Evolutionary conservation across 2,329 filamentous ascomycete species (phyloP).

Genomic region (Sporothrix humicola): DNA sequence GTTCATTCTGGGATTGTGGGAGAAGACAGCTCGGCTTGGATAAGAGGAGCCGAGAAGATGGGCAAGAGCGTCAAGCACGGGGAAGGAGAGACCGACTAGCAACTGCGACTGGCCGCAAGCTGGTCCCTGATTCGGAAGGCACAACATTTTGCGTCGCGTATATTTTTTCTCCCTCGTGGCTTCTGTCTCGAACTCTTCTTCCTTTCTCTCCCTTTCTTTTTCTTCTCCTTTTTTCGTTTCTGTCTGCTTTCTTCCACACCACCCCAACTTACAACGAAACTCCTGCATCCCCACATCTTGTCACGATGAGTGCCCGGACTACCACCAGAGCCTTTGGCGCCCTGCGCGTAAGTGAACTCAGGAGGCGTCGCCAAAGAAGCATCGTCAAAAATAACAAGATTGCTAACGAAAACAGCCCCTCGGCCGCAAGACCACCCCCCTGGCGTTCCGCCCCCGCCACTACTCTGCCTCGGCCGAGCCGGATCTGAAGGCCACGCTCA

Average conservation of each 20-base stretch:
- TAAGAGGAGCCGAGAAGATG: constrained; percentile 24
- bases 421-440: constrained; percentile 32
- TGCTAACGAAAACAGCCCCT: background rate
- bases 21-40: constrained; percentile 19
- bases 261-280: background rate
- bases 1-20: constrained; percentile 31
- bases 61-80: constrained; percentile 5
- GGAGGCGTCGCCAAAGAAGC: too few species aligned
- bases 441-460: constrained; percentile 52
- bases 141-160: background rate
- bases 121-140: constrained; percentile 21
- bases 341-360: constrained; percentile 37
- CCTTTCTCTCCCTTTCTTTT: background rate
- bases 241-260: background rate
- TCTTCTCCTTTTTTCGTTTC: background rate
- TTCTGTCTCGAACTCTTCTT: background rate
- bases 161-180: constrained; percentile 5
- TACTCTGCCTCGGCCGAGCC: constrained; percentile 81
- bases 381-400: background rate
- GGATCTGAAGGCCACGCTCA: constrained; percentile 86
- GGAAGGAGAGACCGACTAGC: constrained; percentile 5
- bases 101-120: background rate
- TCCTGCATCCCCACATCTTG: background rate
- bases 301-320: constrained; percentile 37
- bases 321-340: constrained; percentile 36